Base-by-base conservation (phyloP, 192 early-diverging fungal species). In the Radiomyces spectabilis region DNA sequence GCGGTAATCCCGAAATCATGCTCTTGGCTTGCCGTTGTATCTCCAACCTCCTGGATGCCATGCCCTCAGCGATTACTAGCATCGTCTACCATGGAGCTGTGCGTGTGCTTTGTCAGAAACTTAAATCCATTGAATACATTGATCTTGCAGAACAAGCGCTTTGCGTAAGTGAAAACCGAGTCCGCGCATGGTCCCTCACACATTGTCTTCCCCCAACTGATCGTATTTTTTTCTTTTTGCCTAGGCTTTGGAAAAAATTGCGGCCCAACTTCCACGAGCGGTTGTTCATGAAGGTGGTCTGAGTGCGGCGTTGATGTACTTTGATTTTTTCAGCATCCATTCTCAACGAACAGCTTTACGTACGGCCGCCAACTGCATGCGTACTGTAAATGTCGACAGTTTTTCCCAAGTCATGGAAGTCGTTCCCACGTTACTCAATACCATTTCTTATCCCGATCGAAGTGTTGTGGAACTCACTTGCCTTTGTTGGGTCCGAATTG, bases 71-170 rank as follows among this genome's bases (percentile, higher is more conserved):
- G 4, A 68, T 80, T 5, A 65, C 74, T 0, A 73, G 75, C 5
- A 73, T 94, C 26, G 78, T 88, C 5, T 78, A 84, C 7, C 67
- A 82, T 58, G 85, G 83, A 2, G 86, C 80, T 8, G 73, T 93
- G 0, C 59, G 75, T 16, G 83, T 83, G 0, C 69, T 97, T 6
- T 82, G 89, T 25, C 65, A 69, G 29, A 93, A 92, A 60, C 67
- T 97, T 24, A 69, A 77, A 49, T 85, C 89, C 48, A 87, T 97
- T 45, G 84, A 93, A 55, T 95, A 88, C 49, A 94, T 95, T 46
- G 94, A 97, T 52, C 73, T 97, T 37, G 94, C 93, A 5, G 94
- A 97, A 63, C 86, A 87, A 53, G 86, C 90, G 0, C 67, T 95
- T 47, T 68, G 71, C 21, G 83, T 87, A 68, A 74, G 59, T 61